A percentile compares a stretch with the other conserved stretches of the same genome.
These are phyloP conservation scores for Metschnikowia cubensis DNA, from an alignment of 805 yeast species.

Conservation along the genomic window DNA sequence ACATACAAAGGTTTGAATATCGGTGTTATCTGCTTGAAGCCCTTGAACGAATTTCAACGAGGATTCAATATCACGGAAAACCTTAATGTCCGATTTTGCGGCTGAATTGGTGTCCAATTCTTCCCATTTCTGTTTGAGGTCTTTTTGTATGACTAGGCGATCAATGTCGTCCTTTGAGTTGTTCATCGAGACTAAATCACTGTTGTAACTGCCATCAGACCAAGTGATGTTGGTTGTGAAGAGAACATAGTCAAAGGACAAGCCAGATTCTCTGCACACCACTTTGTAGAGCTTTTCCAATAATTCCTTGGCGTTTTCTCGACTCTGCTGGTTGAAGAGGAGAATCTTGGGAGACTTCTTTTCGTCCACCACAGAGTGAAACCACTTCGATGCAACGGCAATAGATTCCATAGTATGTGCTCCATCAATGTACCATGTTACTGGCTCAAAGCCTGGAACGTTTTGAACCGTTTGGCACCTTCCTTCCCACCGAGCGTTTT, in stretches of 20 bases:
- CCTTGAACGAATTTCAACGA: constrained; percentile 54
- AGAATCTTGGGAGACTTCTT: constrained; percentile 43
- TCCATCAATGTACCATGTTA: constrained; percentile 89
- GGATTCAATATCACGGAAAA: constrained; percentile 73
- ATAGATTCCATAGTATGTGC: constrained; percentile 93
- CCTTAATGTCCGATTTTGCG: constrained; percentile 33
- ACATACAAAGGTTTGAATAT: constrained; percentile 77
- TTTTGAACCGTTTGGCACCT: constrained; percentile 73
- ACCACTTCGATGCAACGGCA: constrained; percentile 81
- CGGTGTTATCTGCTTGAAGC: constrained; percentile 29
- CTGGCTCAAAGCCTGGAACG: constrained; percentile 33
- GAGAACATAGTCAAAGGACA: constrained; percentile 67
- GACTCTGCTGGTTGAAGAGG: constrained; percentile 89
- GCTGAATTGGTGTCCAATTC: constrained; percentile 38
- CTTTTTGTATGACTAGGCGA: constrained; percentile 73
- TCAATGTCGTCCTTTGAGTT: constrained; percentile 77
- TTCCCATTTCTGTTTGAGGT: constrained; percentile 68
- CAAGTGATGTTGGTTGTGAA: constrained; percentile 93
- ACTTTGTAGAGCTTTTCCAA: constrained; percentile 48
- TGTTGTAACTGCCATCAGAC: constrained; percentile 73
- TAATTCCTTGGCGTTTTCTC: constrained; percentile 69
- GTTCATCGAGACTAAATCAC: constrained; percentile 83
- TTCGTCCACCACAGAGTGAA: constrained; percentile 26
- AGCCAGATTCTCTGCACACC: constrained; percentile 33
- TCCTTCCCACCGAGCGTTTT: constrained; percentile 85